Conservation (phyloP, 805 yeast species). For the Brettanomyces bruxellensis region DNA sequence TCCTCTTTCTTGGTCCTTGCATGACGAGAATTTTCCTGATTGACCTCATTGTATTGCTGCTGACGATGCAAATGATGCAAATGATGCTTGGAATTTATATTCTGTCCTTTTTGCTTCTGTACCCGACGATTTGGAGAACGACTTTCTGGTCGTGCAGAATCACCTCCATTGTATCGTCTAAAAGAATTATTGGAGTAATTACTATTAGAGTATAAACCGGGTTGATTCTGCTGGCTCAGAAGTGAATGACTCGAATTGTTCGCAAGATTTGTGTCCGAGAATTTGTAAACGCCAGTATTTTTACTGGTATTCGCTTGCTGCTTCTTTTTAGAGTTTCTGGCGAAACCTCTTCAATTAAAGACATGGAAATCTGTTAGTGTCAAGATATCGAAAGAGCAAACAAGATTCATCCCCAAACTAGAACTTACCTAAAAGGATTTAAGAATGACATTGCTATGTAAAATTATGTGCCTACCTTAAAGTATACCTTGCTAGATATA, state of each 20-base stretch:
- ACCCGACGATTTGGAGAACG: no score
- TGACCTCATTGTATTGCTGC: constrained; percentile 23
- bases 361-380: not conserved
- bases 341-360: constrained; percentile 39
- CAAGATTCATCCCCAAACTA: not conserved
- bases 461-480: no score
- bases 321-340: constrained; percentile 35
- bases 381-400: not conserved
- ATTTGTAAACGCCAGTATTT: constrained; percentile 9
- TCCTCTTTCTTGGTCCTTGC: constrained; percentile 10
- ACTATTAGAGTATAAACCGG: constrained; percentile 21
- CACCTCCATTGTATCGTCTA: constrained; percentile 22
- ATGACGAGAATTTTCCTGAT: not conserved
- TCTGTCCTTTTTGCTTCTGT: constrained; percentile 5
- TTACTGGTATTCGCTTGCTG: constrained; percentile 10
- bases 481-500: no score
- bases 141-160: no score
- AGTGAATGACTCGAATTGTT: constrained; percentile 13
- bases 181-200: constrained; percentile 35
- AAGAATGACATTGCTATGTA: constrained; percentile 27
- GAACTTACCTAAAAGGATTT: constrained; percentile 28
- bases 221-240: constrained; percentile 1
- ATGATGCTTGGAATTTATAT: constrained; percentile 19
- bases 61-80: constrained; percentile 9
- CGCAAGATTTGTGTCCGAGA: constrained; percentile 7